Evolutionary conservation across 768 basidiomycete genomes (phyloP).

Genomic region (Mycena rebaudengoi): DNA sequence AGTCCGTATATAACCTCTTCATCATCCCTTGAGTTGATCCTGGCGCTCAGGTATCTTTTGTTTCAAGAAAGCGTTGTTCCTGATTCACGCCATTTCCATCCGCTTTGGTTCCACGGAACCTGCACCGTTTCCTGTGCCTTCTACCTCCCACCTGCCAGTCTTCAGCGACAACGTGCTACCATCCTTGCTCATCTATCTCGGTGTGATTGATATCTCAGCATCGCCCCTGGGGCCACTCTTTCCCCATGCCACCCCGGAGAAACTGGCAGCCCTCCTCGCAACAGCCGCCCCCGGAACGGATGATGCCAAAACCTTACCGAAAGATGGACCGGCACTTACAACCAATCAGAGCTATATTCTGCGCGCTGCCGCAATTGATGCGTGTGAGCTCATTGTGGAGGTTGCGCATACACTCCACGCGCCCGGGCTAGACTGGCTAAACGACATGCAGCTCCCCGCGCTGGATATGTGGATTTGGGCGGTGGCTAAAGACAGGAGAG

Average conservation of each 20-base stretch:
- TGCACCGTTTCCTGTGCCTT: constrained; percentile 69
- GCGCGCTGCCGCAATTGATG: constrained; percentile 82
- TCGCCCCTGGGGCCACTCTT: constrained; percentile 59
- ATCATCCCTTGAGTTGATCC: constrained; percentile 18
- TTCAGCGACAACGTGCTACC: constrained; percentile 88
- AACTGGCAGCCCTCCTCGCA: constrained; percentile 52
- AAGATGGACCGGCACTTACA: constrained; percentile 63
- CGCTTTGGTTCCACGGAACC: constrained; percentile 69
- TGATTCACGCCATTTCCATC: constrained; percentile 72
- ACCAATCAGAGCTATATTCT: constrained; percentile 72
- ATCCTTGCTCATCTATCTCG: constrained; percentile 81
- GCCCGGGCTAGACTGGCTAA: constrained; percentile 57
- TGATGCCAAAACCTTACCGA: constrained; percentile 22
- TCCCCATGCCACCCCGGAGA: constrained; percentile 50
- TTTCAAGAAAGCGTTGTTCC: constrained; percentile 90
- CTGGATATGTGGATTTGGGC: constrained; percentile 87
- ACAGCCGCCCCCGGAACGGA: constrained; percentile 25
- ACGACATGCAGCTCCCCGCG: constrained; percentile 62
- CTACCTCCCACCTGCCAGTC: constrained; percentile 65
- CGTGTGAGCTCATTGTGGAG: constrained; percentile 74
- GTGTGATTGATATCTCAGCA: constrained; percentile 72
- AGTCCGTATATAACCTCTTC: constrained; percentile 50
- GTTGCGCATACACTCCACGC: constrained; percentile 52
- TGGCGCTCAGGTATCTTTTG: constrained; percentile 75
- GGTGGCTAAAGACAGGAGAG: constrained; percentile 78